A percentile compares a stretch with the other conserved stretches of the same genome.
Evolutionary conservation across 371 early-diverging fungal species (phyloP).

Genomic region (Lichtheimia corymbifera): DNA sequence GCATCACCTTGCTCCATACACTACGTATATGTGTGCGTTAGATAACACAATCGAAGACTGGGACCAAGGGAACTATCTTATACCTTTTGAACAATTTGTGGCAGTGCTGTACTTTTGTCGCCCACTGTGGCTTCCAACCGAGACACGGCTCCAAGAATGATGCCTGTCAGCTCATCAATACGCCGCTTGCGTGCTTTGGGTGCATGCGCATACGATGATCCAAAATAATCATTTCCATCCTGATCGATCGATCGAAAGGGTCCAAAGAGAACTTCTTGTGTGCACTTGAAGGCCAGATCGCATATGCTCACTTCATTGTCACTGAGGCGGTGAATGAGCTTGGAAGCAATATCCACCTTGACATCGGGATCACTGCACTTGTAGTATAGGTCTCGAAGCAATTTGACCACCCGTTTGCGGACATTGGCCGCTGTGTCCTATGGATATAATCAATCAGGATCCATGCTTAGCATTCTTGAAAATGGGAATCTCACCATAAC

Average conservation of each 20-base stretch:
- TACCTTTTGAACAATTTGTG: slow-evolving; percentile 40
- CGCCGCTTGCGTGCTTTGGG: slow-evolving; percentile 44
- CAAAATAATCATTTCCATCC: slow-evolving; percentile 39
- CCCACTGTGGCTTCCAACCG: slow-evolving; percentile 23
- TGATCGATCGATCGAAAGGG: slow-evolving; percentile 48
- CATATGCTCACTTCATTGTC: slow-evolving; percentile 83
- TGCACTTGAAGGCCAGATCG: slow-evolving; percentile 69
- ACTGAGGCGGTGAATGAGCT: slow-evolving; percentile 68
- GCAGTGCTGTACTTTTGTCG: slow-evolving; percentile 22
- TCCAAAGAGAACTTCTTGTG: slow-evolving; percentile 75
- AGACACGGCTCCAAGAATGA: slow-evolving; percentile 52
- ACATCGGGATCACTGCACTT: slow-evolving; percentile 49
- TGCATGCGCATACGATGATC: slow-evolving; percentile 27
- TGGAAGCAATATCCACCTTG: slow-evolving; percentile 74
- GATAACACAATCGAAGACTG: not conserved
- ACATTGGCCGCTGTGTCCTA: slow-evolving; percentile 87
- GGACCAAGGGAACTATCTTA: not conserved
- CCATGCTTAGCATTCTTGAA: not conserved
- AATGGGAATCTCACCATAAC: slow-evolving; percentile 54
- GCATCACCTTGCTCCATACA: slow-evolving; percentile 34
- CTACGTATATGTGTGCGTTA: slow-evolving; percentile 11
- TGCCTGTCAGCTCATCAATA: slow-evolving; percentile 36
- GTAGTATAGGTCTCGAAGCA: slow-evolving; percentile 72
- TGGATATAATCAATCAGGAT: not conserved
- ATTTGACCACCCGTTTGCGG: slow-evolving; percentile 82